Conservation (phyloP, 805 yeast species). For the Yarrowia osloensis region DNA sequence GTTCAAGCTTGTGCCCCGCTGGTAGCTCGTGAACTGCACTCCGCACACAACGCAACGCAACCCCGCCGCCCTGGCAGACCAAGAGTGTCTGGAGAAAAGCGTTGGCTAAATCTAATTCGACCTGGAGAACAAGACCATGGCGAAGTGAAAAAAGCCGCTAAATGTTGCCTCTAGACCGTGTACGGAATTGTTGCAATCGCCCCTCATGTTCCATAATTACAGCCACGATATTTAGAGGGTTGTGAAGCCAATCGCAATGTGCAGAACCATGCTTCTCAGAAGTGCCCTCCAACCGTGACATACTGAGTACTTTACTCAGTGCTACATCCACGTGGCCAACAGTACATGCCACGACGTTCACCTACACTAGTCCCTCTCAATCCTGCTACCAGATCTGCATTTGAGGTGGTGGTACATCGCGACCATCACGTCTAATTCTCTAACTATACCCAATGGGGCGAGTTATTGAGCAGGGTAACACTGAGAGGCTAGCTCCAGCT, state of each 20-base stretch:
- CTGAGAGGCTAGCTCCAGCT: too few relatives aligned
- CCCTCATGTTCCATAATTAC: background rate
- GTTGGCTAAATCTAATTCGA: slow-evolving; percentile 12
- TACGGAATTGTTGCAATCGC: too few relatives aligned
- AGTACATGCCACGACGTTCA: background rate
- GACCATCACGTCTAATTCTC: background rate
- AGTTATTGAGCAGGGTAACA: background rate
- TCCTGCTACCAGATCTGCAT: background rate
- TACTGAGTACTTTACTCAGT: background rate
- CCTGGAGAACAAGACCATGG: background rate
- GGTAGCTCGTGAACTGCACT: background rate
- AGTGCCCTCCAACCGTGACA: background rate
- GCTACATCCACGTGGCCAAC: too few relatives aligned
- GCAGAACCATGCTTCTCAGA: too few relatives aligned
- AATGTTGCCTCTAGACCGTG: background rate
- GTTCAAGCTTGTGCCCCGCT: too few relatives aligned
- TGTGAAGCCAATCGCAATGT: background rate
- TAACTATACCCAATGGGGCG: background rate
- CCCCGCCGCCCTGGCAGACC: slow-evolving; percentile 18
- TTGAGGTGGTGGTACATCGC: background rate
- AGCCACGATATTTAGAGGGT: too few relatives aligned
- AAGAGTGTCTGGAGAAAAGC: background rate
- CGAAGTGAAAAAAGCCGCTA: background rate
- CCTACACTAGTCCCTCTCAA: background rate
- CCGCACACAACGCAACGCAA: too few relatives aligned